Base-by-base conservation (phyloP, 805 yeast species). In the Monosporozyma yasuniensis region DNA sequence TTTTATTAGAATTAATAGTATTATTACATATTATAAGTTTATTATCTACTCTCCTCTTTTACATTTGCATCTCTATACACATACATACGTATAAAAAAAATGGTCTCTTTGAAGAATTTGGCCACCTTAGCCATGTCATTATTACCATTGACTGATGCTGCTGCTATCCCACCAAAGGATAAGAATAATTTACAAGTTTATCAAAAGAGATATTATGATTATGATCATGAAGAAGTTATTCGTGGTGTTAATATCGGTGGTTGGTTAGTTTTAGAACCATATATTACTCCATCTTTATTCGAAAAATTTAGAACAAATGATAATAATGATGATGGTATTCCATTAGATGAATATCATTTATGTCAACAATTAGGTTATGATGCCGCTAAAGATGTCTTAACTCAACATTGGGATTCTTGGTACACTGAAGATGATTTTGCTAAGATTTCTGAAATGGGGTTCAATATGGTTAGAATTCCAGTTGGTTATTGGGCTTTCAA, bases 401-500 rank as follows among this genome's bases (percentile, higher is more conserved):
- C 75, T 41, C 59, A 74, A 34, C 98, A 90, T 69, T 90, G 96
- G 96, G 64, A 72, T 44, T 71, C 85, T 14, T 90, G 85, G 80
- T 77, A 79, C 63, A 81, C 83, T 8, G 95, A 85, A 66, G 60
- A 65, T 21, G 96, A 90, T 65, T 82, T 91, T 59, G 56, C 67
- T 46, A 62, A 72, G 48, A 86, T 90, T 48, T 73, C 74, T 4
- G 60, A 58, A 11, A 72, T 72, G 49, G 96, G 96, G 1, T 73
- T 90, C 55, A 91, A 90, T 68, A 73, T 83, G 56, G 96, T 88
- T 19, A 80, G 97, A 61, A 83, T 90, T 52, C 97, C 98, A 43
- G 79, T 90, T 49, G 96, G 96, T 10, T 90, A 90, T 71, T 91
- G 98, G 98, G 96, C 96, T 9, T 87, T 86, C 65, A 62, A 74